Percentiles rank a stretch among this genome's conserved stretches.
phyloP scores from a whole-genome alignment of 331 rosid genomes.

The Ulmus americana region DNA sequence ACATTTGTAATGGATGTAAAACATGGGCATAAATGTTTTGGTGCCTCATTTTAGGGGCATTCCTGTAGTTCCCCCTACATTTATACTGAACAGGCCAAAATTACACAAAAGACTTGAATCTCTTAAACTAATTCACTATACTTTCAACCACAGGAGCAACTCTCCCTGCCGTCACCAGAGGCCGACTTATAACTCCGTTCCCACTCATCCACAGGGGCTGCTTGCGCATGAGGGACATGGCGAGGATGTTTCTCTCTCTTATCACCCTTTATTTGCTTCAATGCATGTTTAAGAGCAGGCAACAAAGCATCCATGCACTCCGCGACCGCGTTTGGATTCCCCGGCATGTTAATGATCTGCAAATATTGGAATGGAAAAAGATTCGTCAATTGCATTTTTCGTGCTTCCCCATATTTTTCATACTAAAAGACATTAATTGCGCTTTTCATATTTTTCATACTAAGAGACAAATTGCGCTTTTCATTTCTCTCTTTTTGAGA shows the following conservation, averaged over 20 bases:
- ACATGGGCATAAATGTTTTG: too few relatives aligned
- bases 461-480: not conserved
- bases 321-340: constrained; percentile 88
- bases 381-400: not conserved
- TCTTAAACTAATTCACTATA: not conserved
- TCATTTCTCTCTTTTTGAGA: not conserved
- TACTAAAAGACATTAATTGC: not conserved
- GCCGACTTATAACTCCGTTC: constrained; percentile 62
- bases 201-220: constrained; percentile 60
- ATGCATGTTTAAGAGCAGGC: constrained; percentile 83
- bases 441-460: not conserved
- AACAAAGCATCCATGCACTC: constrained; percentile 88
- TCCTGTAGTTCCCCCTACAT: too few relatives aligned
- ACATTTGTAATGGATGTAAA: too few relatives aligned
- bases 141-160: constrained; percentile 50
- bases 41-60: too few relatives aligned
- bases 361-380: constrained; percentile 7
- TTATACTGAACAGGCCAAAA: too few relatives aligned
- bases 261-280: constrained; percentile 80
- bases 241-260: constrained; percentile 90
- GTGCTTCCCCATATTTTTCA: not conserved
- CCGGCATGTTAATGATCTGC: constrained; percentile 96
- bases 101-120: too few relatives aligned
- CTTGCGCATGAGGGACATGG: constrained; percentile 72
- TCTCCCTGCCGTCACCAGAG: constrained; percentile 31